Base-by-base conservation (phyloP, 768 basidiomycete genomes). In the Boletus edulis region DNA sequence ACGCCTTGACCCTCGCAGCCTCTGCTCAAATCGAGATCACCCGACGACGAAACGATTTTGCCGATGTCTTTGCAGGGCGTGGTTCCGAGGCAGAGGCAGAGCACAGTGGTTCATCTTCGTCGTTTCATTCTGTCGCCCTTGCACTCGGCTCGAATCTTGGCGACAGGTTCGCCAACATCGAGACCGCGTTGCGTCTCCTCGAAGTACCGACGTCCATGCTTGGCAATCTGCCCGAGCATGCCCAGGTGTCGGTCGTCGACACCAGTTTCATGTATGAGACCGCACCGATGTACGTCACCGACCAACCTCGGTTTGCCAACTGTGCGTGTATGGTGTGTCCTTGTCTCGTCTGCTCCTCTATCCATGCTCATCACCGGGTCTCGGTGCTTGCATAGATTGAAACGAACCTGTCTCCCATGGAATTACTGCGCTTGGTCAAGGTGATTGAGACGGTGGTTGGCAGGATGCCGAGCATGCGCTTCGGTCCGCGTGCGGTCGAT, bases 251-350 rank as follows among this genome's bases (percentile, higher is more conserved):
- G 15, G 76, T 96, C 29, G 70, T 85, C 20, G 79, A 91, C 62
- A 94, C 92, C 1, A 94, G 92, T 66, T 91, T 94, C 72, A 67
- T 98, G 75, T 98, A 98, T 67, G 89, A 98, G 72, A 94, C 89
- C 18, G 78, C 86, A 12, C 92, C 97, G 0, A 98, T 99, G 97
- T 98, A 99, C 67, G 88, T 96, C 41, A 82, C 82, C 12, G 87
- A 97, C 54, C 97, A 99, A 68, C 89, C 87, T 13, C 74, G 77
- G 35, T 98, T 98, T 72, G 80, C 89, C 55, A 99, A 98, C 64
- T 89, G 91, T 59, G 91, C 91, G n/a, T 89, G 93, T 57, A 75
- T 93, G 71, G 95, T 96, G 57, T 54, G 90, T 78, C 44, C 44
- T 12, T 39, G 11, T 2, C 14, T 10, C 13, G 9, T 2, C 27